phyloP scores from a whole-genome alignment of 352 stramenopile genomes.

The Pythium aristosporum region DNA sequence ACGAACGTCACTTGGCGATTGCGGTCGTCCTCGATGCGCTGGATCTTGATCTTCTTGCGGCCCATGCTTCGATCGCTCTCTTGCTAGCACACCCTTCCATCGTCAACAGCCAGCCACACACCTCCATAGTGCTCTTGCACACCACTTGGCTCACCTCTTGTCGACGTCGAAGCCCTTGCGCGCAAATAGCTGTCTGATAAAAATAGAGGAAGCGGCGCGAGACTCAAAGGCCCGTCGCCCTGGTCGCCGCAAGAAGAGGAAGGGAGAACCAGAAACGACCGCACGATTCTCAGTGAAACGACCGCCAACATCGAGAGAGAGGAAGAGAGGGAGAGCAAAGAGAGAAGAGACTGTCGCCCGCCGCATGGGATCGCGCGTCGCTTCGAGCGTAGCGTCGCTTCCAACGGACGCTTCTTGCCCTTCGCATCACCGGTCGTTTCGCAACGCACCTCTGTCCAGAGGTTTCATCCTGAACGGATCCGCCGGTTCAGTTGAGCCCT shows the following conservation, averaged over 20 bases:
- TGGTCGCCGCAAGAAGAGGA: background rate
- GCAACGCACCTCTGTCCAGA: background rate
- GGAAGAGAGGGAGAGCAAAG: background rate
- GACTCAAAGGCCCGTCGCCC: background rate
- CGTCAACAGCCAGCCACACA: background rate
- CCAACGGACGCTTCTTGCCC: conserved; percentile 3
- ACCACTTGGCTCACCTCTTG: conserved; percentile 8
- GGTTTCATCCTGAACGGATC: background rate
- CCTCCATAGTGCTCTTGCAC: background rate
- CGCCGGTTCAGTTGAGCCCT: background rate
- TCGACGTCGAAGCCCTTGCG: conserved; percentile 13
- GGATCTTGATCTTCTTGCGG: conserved; percentile 90
- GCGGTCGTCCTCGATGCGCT: conserved; percentile 83
- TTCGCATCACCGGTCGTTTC: conserved; percentile 4
- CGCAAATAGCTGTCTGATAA: conserved; percentile 30
- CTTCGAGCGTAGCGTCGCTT: conserved; percentile 14
- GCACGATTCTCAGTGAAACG: conserved; percentile 8
- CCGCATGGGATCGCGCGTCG: conserved; percentile 7
- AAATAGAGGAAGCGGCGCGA: conserved; percentile 22
- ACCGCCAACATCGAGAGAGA: background rate
- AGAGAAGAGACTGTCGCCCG: background rate
- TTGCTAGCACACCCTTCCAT: background rate
- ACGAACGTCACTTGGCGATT: conserved; percentile 84
- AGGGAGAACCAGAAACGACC: conserved; percentile 7
- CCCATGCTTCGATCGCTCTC: conserved; percentile 40